Evolutionary conservation across 257 asterid species (phyloP).

Genomic region (Solanum chmielewskii): DNA sequence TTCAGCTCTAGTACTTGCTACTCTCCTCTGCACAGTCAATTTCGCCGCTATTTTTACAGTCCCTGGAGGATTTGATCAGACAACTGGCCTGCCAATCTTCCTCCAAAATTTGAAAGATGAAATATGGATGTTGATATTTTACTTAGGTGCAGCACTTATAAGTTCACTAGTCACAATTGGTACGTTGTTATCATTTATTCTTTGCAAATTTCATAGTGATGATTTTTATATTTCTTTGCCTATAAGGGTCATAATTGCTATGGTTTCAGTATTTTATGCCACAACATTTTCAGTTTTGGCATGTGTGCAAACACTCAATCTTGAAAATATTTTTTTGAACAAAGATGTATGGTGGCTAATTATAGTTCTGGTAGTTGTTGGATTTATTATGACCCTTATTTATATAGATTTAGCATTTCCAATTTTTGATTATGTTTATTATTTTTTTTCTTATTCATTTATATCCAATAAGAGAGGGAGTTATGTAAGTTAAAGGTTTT

Average conservation of each 20-base stretch:
- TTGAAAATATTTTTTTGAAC: neutral
- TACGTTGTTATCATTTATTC: neutral
- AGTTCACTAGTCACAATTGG: neutral
- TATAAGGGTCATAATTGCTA: neutral
- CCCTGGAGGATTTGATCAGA: slow-evolving; percentile 5
- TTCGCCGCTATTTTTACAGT: slow-evolving; percentile 3
- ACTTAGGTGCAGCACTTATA: neutral
- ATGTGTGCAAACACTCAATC: neutral
- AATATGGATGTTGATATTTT: neutral
- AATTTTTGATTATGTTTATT: neutral
- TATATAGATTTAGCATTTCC: neutral
- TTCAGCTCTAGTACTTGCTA: neutral
- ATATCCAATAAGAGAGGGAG: neutral
- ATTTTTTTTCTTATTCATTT: neutral
- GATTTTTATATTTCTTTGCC: neutral
- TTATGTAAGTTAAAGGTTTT: neutral
- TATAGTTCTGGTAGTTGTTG: neutral
- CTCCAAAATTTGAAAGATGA: neutral
- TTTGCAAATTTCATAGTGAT: neutral
- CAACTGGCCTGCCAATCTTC: neutral
- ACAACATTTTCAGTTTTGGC: neutral
- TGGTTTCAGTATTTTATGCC: neutral
- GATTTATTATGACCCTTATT: neutral
- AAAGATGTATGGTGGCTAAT: neutral
- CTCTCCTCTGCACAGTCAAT: neutral